phyloP scores from a whole-genome alignment of 2,329 filamentous ascomycete genomes.

The Aspergillus japonicus region DNA sequence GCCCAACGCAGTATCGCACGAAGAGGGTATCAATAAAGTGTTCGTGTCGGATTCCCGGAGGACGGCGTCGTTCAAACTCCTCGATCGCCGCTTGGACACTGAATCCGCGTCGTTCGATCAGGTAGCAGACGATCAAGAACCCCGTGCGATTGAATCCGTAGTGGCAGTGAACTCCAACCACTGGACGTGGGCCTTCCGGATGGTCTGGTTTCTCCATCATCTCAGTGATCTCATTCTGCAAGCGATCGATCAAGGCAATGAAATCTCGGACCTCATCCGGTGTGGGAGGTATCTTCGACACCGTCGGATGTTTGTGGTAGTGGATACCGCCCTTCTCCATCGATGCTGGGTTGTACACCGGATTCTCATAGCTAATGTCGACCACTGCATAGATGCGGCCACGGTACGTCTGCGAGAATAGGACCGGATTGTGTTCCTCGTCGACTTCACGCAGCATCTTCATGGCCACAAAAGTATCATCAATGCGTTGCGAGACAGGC shows the following conservation, averaged over 20 bases:
- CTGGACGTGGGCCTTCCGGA: conserved; percentile 33
- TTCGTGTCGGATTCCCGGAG: conserved; percentile 82
- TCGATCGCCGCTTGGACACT: conserved; percentile 74
- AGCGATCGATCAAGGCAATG: conserved; percentile 57
- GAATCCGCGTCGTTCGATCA: conserved; percentile 77
- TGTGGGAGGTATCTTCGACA: conserved; percentile 83
- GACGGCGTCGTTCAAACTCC: conserved; percentile 68
- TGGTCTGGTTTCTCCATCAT: conserved; percentile 47
- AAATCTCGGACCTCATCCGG: conserved; percentile 61
- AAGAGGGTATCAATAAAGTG: conserved; percentile 85
- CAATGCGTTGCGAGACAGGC: conserved; percentile 77
- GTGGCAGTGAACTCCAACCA: conserved; percentile 87
- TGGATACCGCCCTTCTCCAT: conserved; percentile 65
- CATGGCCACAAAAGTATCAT: conserved; percentile 78
- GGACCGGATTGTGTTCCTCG: conserved; percentile 71
- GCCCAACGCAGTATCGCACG: conserved; percentile 66
- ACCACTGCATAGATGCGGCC: conserved; percentile 71
- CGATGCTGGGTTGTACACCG: conserved; percentile 78
- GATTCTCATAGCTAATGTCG: conserved; percentile 87
- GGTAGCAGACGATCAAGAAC: conserved; percentile 84
- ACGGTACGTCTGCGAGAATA: conserved; percentile 69
- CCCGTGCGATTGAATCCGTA: conserved; percentile 95
- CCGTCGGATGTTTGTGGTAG: conserved; percentile 86
- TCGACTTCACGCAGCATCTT: conserved; percentile 93
- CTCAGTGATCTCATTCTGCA: conserved; percentile 57